These are phyloP conservation scores for Coelastrella sp. DNA, from an alignment of 139 green algal species.

Conservation along the genomic window DNA sequence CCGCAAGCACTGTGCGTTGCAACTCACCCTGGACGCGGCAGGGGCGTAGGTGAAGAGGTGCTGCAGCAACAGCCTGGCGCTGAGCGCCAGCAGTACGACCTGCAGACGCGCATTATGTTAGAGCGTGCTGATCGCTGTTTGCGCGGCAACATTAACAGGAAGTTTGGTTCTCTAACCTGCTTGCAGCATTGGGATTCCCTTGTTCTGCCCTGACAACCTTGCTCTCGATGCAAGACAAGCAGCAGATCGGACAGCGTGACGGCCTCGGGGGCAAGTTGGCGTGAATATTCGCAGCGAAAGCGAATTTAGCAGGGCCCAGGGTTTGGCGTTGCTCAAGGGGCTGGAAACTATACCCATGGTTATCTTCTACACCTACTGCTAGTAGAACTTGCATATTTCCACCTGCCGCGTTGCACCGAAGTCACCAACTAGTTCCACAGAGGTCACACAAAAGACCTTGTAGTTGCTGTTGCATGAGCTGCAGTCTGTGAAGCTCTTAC, in stretches of 20 bases:
- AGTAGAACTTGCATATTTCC: not conserved
- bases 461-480: too few relatives aligned
- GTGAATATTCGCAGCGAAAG: not conserved
- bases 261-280: not conserved
- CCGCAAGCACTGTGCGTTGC: too few relatives aligned
- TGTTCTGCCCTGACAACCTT: not conserved
- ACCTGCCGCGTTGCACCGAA: not conserved
- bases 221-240: not conserved
- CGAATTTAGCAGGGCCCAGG: not conserved
- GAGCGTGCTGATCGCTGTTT: not conserved
- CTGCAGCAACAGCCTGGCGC: not conserved
- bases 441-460: not conserved
- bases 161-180: not conserved
- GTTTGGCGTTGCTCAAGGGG: not conserved
- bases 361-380: not conserved
- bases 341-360: not conserved
- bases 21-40: constrained; percentile 37
- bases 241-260: not conserved
- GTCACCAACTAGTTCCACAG: not conserved
- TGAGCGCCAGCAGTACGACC: not conserved
- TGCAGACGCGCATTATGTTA: not conserved
- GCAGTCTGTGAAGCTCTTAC: too few relatives aligned
- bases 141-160: not conserved
- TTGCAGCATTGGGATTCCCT: not conserved
- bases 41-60: constrained; percentile 3